Conservation (phyloP, 1,284 basidiomycete genomes). For the Cryptococcus amylolentus region DNA sequence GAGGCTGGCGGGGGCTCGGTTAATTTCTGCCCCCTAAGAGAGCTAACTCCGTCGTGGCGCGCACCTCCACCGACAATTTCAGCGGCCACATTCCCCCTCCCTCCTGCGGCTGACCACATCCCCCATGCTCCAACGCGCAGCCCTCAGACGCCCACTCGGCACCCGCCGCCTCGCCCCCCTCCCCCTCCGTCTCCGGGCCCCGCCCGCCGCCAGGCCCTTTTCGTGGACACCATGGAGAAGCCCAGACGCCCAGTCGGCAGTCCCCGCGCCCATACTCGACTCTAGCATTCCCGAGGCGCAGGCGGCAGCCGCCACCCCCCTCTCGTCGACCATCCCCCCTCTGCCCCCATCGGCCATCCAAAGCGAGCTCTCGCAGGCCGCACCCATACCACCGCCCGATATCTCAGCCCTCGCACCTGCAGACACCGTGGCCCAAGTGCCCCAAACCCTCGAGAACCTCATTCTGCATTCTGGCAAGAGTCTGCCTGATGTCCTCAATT, state of each 20-base stretch:
- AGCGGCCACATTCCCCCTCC: constrained; percentile 1
- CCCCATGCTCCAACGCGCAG: constrained; percentile 12
- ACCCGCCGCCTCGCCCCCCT: neutral
- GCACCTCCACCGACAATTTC: neutral
- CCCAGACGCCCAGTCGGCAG: constrained; percentile 1
- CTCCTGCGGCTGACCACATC: neutral
- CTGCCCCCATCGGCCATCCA: constrained; percentile 11
- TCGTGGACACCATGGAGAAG: constrained; percentile 31
- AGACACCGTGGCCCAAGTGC: constrained; percentile 28
- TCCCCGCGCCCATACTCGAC: constrained; percentile 8
- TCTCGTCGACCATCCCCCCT: constrained; percentile 1
- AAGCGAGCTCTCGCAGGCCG: neutral
- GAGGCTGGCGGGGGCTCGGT: neutral
- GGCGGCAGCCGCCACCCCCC: constrained; percentile 1
- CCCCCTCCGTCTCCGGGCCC: constrained; percentile 18
- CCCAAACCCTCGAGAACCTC: constrained; percentile 45
- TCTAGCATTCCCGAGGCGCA: constrained; percentile 18
- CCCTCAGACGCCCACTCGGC: constrained; percentile 5
- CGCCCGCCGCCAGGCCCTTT: constrained; percentile 16
- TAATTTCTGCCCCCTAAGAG: neutral
- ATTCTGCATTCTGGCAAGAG: constrained; percentile 37
- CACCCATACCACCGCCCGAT: constrained; percentile 3
- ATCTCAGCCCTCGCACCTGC: constrained; percentile 18
- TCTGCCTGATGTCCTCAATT: constrained; percentile 42
- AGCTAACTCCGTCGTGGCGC: too few species aligned